phyloP scores from a whole-genome alignment of 176 grass and related monocot genomes.

The Pharus latifolius region DNA sequence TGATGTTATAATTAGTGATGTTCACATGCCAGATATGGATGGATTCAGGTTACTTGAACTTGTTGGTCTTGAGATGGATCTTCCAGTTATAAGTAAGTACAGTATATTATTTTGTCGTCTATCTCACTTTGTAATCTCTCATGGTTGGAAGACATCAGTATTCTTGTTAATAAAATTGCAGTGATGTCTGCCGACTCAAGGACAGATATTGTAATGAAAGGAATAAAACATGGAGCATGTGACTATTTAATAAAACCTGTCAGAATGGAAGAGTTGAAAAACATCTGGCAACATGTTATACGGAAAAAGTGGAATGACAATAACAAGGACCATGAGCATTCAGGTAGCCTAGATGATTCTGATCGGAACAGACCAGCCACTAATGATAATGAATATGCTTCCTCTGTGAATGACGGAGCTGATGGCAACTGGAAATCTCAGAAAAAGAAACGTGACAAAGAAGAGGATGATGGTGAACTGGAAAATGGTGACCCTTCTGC shows the following conservation, averaged over 20 bases:
- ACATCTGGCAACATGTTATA: conserved; percentile 98
- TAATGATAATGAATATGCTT: conserved; percentile 78
- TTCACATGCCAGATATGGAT: conserved; percentile 99
- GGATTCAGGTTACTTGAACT: conserved; percentile 94
- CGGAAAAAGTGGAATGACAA: conserved; percentile 64
- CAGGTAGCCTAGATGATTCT: conserved; percentile 82
- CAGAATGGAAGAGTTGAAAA: conserved; percentile 92
- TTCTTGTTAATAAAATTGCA: conserved; percentile 32
- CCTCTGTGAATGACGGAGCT: conserved; percentile 65
- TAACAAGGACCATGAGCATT: conserved; percentile 75
- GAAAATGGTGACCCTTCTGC: conserved; percentile 72
- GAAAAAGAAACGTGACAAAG: conserved; percentile 94
- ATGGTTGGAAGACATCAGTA: background rate
- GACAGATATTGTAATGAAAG: conserved; percentile 94
- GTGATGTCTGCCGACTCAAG: conserved; percentile 99
- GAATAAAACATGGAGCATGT: conserved; percentile 95
- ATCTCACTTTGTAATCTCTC: background rate
- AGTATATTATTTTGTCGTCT: background rate
- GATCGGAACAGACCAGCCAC: conserved; percentile 42
- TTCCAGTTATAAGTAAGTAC: conserved; percentile 98
- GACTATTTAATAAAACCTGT: conserved; percentile 97
- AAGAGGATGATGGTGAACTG: conserved; percentile 79
- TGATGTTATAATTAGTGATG: conserved; percentile 96
- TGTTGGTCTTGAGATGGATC: conserved; percentile 96
- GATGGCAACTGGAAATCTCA: conserved; percentile 66